phyloP scores from a whole-genome alignment of 352 stramenopile species.

The Phytophthora rubi region DNA sequence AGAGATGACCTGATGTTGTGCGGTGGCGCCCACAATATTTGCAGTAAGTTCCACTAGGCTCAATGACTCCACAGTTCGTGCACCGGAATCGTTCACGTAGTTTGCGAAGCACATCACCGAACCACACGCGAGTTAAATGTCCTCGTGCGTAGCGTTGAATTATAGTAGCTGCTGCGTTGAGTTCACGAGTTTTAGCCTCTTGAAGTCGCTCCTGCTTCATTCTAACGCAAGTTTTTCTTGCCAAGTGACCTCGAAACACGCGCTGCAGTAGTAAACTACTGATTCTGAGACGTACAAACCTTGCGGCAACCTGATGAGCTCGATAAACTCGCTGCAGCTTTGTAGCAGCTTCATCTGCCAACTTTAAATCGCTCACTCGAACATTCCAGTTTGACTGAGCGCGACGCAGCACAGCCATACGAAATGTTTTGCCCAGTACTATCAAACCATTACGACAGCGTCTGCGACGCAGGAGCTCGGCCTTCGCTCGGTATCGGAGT shows the following conservation, averaged over 20 bases:
- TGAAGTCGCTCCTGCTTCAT: background rate
- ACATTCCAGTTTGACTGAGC: conserved; percentile 11
- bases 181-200: conserved; percentile 1
- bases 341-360: conserved; percentile 1
- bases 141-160: conserved; percentile 45
- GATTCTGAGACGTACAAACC: background rate
- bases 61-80: conserved; percentile 61
- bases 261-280: conserved; percentile 20
- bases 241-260: conserved; percentile 12
- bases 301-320: background rate
- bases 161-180: conserved; percentile 20
- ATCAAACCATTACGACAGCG: conserved; percentile 7
- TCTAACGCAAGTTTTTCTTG: conserved; percentile 4
- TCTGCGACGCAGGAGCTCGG: background rate
- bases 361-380: background rate
- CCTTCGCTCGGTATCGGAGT: conserved; percentile 5
- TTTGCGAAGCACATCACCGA: conserved; percentile 32
- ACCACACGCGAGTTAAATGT: conserved; percentile 22
- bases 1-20: conserved; percentile 36
- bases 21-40: conserved; percentile 67
- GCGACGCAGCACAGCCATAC: background rate
- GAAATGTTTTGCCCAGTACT: conserved; percentile 1
- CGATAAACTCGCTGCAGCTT: conserved; percentile 21
- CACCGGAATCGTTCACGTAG: conserved; percentile 61
- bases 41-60: conserved; percentile 66